Base-by-base conservation (phyloP, 495 filamentous ascomycete species). In the Cudoniella acicularis region DNA sequence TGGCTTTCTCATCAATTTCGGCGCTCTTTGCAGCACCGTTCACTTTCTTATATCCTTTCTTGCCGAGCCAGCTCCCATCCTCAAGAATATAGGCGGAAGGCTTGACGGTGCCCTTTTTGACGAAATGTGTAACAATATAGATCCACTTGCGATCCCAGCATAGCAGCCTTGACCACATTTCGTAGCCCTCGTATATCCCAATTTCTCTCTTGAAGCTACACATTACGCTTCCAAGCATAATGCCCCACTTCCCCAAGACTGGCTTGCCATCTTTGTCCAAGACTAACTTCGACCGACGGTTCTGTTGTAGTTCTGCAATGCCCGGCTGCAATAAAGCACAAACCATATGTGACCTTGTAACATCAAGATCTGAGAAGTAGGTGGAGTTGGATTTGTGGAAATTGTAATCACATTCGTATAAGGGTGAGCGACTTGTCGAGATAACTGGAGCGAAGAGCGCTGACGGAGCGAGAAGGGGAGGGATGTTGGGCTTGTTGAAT, bases 91-190 rank as follows among this genome's bases (percentile, higher is more conserved):
- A 79, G 27, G 59, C 61, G 25, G 64, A 61, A 45, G 81, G 80
- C 64, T 69, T 73, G 20, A 74, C 75, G 1, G 74, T 71, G 17
- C 77, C 79, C 50, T 75, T 69, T 67, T 87, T 86, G 46, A 81
- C 74, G 56, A 94, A 87, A 67, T 88, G 86, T 10, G 77, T 85
- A 10, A 92, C 72, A 9, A 90, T 71, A 70, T 89, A 94, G 56
- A 93, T 67, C 91, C 91, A 96, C 66, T 96, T 96, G 48, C 80
- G 73, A 68, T 91, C 88, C 90, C 90, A 94, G 48, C 70, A 71
- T 27, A 92, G 70, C 20, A 94, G 62, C 16, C 88, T 75, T 18
- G 79, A 83, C 80, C 84, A 87, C 66, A 92, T 83, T 74, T 92
- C 89, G 70, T 85, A 92, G 0, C 71, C 69, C 70, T 86, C 73